These are phyloP conservation scores for Mycocentrospora acerina DNA, from an alignment of 2,329 filamentous ascomycete species.

Conservation along the genomic window DNA sequence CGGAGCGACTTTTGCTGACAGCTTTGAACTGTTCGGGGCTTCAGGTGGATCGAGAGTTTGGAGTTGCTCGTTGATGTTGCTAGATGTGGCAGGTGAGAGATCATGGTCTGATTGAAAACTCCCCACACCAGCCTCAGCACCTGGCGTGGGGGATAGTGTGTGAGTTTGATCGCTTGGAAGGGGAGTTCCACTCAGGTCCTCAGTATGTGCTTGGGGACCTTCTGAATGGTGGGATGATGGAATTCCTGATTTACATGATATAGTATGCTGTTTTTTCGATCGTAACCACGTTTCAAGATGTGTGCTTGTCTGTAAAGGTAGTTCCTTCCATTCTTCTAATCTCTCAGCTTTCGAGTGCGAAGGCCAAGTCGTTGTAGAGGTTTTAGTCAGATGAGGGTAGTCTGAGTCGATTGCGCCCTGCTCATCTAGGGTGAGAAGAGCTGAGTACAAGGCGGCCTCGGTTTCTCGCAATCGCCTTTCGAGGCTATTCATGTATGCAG, in stretches of 20 bases:
- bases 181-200: no score
- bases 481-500: constrained; percentile 26
- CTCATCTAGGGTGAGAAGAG: constrained; percentile 13
- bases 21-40: constrained; percentile 6
- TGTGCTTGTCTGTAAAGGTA: constrained; percentile 19
- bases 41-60: constrained; percentile 7
- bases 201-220: neutral
- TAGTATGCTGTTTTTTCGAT: constrained; percentile 10
- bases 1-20: constrained; percentile 1
- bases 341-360: constrained; percentile 26
- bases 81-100: constrained; percentile 6
- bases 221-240: constrained; percentile 8
- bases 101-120: constrained; percentile 1
- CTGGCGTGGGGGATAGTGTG: constrained; percentile 2
- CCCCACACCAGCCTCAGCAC: no score
- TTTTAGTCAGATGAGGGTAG: neutral
- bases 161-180: no score
- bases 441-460: constrained; percentile 21
- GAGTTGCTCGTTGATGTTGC: constrained; percentile 7
- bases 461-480: constrained; percentile 28
- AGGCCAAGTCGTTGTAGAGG: constrained; percentile 9
- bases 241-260: constrained; percentile 4
- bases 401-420: constrained; percentile 1
- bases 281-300: constrained; percentile 24
- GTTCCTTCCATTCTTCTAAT: constrained; percentile 25